Evolutionary conservation across 768 basidiomycete species (phyloP), one percentile per base, ranked within the genome.

Genomic region (Mycena maculata): DNA sequence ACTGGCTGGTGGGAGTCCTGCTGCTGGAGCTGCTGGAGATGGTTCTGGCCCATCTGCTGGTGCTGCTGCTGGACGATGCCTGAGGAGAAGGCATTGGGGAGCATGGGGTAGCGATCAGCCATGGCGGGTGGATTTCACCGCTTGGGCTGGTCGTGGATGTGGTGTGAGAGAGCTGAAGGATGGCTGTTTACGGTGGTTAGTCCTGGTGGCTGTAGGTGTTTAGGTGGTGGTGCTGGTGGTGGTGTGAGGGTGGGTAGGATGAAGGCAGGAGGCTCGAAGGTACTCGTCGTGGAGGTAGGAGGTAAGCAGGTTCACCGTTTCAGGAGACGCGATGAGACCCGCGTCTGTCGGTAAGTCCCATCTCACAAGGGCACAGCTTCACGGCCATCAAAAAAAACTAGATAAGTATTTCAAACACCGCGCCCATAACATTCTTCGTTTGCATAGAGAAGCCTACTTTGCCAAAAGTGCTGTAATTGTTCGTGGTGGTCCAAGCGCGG

Each of bases 101-200:
- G 78, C 85, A 90, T 87, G 71, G 81, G 68, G 76, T 88, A 89
- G 77, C 85, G 87, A 86, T 90, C 88, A 75, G 89, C 87, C 89
- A 89, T 89, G 78, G 76, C 80, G 81, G 79, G 79, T 76, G 71
- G 69, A 60, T 71, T 64, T 58, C 11, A 50, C 52, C 69, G 73
- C 68, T 67, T 71, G 58, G 61, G 69, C 69, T 60, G 65, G 52
- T 33, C 27, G 67, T 68, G 56, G 67, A 47, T 60, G 73, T 74
- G 71, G 69, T 71, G 75, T 69, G 65, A 75, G 69, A 74, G 72
- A 63, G 71, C 71, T 56, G 68, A 71, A 25, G 52, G 28, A 53
- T 41, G 27, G 60, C 67, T 68, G 67, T 57, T 59, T 70, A n/a
- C 61, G 41, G 39, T 59, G 63, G 68, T 63, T 70, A 65, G 56